These are phyloP conservation scores for Termitomyces eurrhizus DNA, from an alignment of 768 basidiomycete genomes.

Conservation along the genomic window DNA sequence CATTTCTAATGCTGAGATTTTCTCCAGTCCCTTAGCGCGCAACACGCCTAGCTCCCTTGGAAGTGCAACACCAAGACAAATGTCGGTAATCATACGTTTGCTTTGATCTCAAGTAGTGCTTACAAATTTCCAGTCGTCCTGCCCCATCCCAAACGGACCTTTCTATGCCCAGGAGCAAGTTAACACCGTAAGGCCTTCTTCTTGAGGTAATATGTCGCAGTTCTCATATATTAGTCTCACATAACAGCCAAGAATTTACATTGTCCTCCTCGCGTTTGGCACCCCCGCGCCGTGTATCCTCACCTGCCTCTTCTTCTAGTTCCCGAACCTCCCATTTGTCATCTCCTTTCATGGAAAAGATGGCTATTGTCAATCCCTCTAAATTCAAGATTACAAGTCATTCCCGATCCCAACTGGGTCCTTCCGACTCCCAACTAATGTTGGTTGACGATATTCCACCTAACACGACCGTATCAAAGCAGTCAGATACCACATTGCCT, in stretches of 20 bases:
- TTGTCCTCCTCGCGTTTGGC: constrained; percentile 14
- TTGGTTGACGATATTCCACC: constrained; percentile 21
- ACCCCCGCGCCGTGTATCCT: constrained; percentile 25
- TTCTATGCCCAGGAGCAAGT: constrained; percentile 23
- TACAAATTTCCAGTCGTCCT: constrained; percentile 5
- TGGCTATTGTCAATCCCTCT: constrained; percentile 24
- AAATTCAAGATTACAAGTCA: constrained; percentile 15
- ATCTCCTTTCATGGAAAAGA: constrained; percentile 43
- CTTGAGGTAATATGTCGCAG: background rate
- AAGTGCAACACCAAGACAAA: constrained; percentile 27
- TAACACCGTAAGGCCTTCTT: constrained; percentile 15
- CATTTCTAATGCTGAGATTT: constrained; percentile 2
- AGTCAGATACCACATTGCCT: constrained; percentile 4
- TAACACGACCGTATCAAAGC: background rate
- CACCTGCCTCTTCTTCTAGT: constrained; percentile 25
- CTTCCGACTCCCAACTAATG: constrained; percentile 15
- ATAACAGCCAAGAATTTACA: constrained; percentile 20
- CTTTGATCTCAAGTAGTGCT: background rate
- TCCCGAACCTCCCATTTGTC: constrained; percentile 34
- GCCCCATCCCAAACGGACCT: constrained; percentile 15
- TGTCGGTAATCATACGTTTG: constrained; percentile 10
- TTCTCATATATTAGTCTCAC: background rate
- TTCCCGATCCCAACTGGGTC: constrained; percentile 13
- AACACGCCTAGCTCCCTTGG: constrained; percentile 20
- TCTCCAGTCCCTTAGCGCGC: constrained; percentile 18